Evolutionary conservation across 1,284 basidiomycete species (phyloP).

Genomic region (Hemileia vastatrix): DNA sequence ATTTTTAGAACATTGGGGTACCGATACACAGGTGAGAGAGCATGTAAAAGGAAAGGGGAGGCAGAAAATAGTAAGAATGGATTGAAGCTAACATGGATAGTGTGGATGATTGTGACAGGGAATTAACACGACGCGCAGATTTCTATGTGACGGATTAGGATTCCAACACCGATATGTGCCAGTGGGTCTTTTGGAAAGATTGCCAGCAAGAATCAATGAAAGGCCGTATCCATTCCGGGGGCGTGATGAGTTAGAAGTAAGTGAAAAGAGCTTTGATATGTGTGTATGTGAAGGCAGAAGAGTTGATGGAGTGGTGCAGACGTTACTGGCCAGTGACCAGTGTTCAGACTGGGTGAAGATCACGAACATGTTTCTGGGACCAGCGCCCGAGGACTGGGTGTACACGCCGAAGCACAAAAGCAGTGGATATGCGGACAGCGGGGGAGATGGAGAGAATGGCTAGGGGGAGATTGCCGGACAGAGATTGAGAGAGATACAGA

Average conservation of each 20-base stretch:
- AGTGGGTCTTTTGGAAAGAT: background rate
- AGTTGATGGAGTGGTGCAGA: constrained; percentile 47
- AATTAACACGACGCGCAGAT: constrained; percentile 82
- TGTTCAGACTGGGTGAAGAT: constrained; percentile 91
- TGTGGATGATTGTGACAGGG: constrained; percentile 50
- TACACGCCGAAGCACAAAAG: constrained; percentile 69
- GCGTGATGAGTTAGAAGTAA: constrained; percentile 59
- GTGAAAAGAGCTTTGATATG: constrained; percentile 33
- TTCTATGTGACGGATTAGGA: constrained; percentile 49
- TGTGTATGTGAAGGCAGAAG: background rate
- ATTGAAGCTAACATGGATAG: no score
- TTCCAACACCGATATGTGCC: constrained; percentile 2
- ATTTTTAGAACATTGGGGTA: constrained; percentile 34
- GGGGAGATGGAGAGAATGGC: constrained; percentile 51
- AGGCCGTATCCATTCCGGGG: constrained; percentile 64
- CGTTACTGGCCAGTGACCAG: constrained; percentile 67
- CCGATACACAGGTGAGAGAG: constrained; percentile 3
- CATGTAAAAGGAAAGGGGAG: no score
- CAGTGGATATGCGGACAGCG: constrained; percentile 56
- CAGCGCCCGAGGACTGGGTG: constrained; percentile 52
- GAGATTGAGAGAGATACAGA: no score
- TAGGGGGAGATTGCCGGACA: background rate
- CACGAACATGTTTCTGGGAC: constrained; percentile 84
- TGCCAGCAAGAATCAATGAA: constrained; percentile 73
- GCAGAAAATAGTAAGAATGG: no score